These are phyloP conservation scores for Pestalotiopsis sp. DNA, from an alignment of 2,329 filamentous ascomycete species.

Conservation along the genomic window DNA sequence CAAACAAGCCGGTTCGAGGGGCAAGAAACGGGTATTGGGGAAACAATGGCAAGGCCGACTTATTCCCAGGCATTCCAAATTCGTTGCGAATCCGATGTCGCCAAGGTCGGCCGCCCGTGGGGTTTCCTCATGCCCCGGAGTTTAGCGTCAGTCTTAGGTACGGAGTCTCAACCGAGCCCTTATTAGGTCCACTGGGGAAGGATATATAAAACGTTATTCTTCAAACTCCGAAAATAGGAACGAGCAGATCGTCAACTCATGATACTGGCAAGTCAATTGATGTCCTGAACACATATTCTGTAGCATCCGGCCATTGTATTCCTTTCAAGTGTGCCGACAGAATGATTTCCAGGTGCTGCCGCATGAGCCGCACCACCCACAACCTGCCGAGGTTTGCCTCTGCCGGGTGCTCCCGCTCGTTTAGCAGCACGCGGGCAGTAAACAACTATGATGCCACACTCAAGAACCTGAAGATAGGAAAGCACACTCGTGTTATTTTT, in stretches of 20 bases:
- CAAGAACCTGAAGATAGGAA: conserved; percentile 39
- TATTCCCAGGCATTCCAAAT: conserved; percentile 4
- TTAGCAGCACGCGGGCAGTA: conserved; percentile 21
- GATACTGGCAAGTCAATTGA: not conserved
- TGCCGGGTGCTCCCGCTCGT: conserved; percentile 17
- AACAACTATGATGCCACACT: conserved; percentile 36
- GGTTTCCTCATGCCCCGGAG: not conserved
- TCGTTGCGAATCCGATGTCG: not conserved
- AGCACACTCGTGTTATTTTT: conserved; percentile 43
- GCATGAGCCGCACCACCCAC: not conserved
- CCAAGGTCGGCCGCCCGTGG: not conserved
- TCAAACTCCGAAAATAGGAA: not conserved
- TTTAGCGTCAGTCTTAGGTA: conserved; percentile 6
- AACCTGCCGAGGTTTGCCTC: conserved; percentile 13
- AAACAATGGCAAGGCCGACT: not conserved
- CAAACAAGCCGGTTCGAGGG: not conserved
- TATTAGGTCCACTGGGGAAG: not conserved
- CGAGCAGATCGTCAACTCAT: not conserved
- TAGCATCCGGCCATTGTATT: not conserved
- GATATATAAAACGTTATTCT: conserved; percentile 10
- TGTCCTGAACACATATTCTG: no score
- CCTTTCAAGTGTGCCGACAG: not conserved
- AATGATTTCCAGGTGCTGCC: conserved; percentile 2
- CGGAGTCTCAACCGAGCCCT: not conserved
- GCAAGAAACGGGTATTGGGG: not conserved